A percentile compares a stretch with the other conserved stretches of the same genome.
Conservation (phyloP, 805 yeast species). For the Limtongia smithiae region DNA sequence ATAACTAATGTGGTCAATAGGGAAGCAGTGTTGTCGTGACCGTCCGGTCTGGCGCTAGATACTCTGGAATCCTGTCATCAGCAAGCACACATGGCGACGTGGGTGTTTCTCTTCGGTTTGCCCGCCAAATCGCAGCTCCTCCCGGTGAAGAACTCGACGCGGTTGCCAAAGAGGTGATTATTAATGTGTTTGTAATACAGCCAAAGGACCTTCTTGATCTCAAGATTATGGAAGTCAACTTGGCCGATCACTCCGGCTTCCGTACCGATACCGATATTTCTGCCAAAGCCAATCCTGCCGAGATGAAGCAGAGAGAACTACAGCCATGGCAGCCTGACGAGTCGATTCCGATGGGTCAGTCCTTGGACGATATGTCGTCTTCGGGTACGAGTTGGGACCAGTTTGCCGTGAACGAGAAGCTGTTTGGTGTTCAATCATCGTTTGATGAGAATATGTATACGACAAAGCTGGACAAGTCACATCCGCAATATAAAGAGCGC, state of each 20-base stretch:
- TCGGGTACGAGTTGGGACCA: slow-evolving; percentile 71
- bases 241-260: slow-evolving; percentile 44
- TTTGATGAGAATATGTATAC: slow-evolving; percentile 86
- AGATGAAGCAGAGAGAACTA: slow-evolving; percentile 63
- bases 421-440: slow-evolving; percentile 82
- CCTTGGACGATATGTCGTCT: slow-evolving; percentile 38
- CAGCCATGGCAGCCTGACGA: slow-evolving; percentile 82
- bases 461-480: slow-evolving; percentile 63
- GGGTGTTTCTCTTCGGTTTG: slow-evolving; percentile 54
- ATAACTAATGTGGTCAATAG: slow-evolving; percentile 22
- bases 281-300: slow-evolving; percentile 37
- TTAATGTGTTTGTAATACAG: slow-evolving; percentile 46
- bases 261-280: slow-evolving; percentile 86
- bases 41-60: slow-evolving; percentile 56
- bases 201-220: slow-evolving; percentile 52
- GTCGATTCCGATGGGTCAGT: slow-evolving; percentile 30
- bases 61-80: slow-evolving; percentile 57
- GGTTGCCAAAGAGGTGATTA: slow-evolving; percentile 40
- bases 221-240: slow-evolving; percentile 44
- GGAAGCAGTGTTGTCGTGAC: slow-evolving; percentile 56
- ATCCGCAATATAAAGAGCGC: slow-evolving; percentile 68
- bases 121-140: slow-evolving; percentile 43
- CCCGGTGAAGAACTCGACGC: slow-evolving; percentile 40
- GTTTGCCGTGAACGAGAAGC: slow-evolving; percentile 82
- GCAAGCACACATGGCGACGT: slow-evolving; percentile 46